Evolutionary conservation across 192 early-diverging fungal species (phyloP).

Genomic region (Coemansia sp.): DNA sequence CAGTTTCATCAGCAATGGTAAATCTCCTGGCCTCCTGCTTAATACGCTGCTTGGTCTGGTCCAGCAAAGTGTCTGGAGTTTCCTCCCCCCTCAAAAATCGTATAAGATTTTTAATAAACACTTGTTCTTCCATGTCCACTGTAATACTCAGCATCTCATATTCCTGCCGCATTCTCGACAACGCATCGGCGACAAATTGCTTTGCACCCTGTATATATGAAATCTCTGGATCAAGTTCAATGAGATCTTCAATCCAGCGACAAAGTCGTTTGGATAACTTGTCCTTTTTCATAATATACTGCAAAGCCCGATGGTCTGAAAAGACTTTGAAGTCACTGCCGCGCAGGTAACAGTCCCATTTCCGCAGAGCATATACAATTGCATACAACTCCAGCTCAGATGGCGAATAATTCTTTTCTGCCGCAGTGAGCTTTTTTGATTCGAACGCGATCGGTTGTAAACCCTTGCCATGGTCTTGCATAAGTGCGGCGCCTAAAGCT

Average conservation of each 20-base stretch:
- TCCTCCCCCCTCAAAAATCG: constrained; percentile 1
- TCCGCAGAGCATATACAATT: neutral
- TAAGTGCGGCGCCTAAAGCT: constrained; percentile 15
- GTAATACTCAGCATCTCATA: neutral
- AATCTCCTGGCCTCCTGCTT: too few relatives aligned
- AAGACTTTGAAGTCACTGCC: neutral
- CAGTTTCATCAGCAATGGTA: too few relatives aligned
- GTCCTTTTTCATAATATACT: constrained; percentile 6
- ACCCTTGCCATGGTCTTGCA: constrained; percentile 2
- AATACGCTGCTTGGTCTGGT: neutral
- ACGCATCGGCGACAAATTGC: too few relatives aligned
- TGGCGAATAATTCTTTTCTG: constrained; percentile 8
- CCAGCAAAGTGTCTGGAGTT: neutral
- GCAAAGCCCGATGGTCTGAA: constrained; percentile 5
- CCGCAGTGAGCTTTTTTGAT: constrained; percentile 8
- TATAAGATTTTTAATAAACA: too few relatives aligned
- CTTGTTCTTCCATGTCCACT: too few relatives aligned
- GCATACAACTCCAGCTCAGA: constrained; percentile 16
- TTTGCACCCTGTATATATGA: too few relatives aligned
- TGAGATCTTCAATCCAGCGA: too few relatives aligned
- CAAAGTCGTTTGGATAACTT: too few relatives aligned
- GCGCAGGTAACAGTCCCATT: constrained; percentile 5
- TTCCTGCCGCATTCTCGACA: too few relatives aligned
- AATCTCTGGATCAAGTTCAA: too few relatives aligned
- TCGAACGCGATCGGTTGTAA: constrained; percentile 24